Evolutionary conservation across 176 grass and related monocot species (phyloP).

Genomic region (Phyllostachys edulis): DNA sequence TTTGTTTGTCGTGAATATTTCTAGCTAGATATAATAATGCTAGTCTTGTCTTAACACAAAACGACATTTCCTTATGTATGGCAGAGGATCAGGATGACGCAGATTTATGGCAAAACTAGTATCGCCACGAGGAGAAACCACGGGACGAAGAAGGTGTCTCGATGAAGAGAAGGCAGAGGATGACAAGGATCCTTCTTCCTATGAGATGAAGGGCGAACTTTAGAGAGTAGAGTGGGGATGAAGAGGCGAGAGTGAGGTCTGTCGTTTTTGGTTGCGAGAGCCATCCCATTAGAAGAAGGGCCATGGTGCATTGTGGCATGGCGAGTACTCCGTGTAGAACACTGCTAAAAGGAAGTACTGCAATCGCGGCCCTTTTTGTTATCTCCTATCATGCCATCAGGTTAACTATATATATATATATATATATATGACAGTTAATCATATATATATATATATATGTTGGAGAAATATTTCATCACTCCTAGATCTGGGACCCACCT

Average conservation of each 20-base stretch:
- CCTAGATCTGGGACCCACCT: no score
- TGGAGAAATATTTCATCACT: no score
- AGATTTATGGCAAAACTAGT: neutral
- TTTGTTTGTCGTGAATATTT: neutral
- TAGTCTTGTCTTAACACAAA: neutral
- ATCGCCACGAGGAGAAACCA: neutral
- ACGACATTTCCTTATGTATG: neutral
- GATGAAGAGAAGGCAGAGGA: constrained; percentile 26
- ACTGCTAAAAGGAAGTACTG: neutral
- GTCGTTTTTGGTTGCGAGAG: neutral
- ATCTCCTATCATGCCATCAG: no score
- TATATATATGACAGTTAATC: no score
- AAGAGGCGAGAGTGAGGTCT: neutral
- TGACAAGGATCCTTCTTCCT: constrained; percentile 16
- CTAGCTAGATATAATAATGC: neutral
- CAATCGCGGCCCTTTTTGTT: neutral
- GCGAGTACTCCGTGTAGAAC: neutral
- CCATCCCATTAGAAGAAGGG: neutral
- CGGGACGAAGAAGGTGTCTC: neutral
- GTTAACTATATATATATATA: no score
- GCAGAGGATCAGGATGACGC: constrained; percentile 28
- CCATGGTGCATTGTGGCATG: neutral
- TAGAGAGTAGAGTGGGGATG: constrained; percentile 4
- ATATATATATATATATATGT: no score
- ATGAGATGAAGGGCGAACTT: constrained; percentile 51